A percentile compares a stretch with the other conserved stretches of the same genome.
phyloP scores from a whole-genome alignment of 305 asterid genomes.

The Lippia alba region DNA sequence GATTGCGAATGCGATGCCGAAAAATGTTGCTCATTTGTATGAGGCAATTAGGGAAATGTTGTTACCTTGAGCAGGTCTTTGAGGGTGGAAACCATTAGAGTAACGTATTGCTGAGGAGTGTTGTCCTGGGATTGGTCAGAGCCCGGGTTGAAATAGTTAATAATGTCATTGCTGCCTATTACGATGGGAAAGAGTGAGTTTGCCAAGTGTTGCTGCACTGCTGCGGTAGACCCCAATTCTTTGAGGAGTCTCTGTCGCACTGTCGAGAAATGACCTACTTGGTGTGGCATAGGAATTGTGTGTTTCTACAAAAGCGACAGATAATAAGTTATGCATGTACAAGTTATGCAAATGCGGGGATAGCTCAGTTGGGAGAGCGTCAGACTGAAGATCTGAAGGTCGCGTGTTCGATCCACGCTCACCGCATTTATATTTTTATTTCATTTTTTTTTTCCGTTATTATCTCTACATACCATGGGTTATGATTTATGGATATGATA shows the following conservation, averaged over 20 bases:
- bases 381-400: conserved; percentile 96
- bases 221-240: conserved; percentile 38
- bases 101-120: conserved; percentile 61
- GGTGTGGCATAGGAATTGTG: conserved; percentile 44
- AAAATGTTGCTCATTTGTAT: no score
- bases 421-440: conserved; percentile 27
- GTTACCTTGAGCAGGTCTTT: conserved; percentile 46
- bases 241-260: conserved; percentile 47
- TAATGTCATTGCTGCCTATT: conserved; percentile 76
- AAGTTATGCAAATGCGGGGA: conserved; percentile 34
- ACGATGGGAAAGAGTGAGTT: conserved; percentile 58
- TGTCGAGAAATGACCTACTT: conserved; percentile 49
- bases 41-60: no score
- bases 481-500: not conserved
- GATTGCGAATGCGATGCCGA: no score
- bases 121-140: conserved; percentile 5
- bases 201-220: conserved; percentile 51
- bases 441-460: not conserved
- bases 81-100: conserved; percentile 55
- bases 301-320: conserved; percentile 30
- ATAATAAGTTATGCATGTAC: no score
- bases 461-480: no score
- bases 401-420: conserved; percentile 71
- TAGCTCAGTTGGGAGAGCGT: conserved; percentile 99
- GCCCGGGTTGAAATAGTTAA: conserved; percentile 41